Conservation (phyloP, 2,329 filamentous ascomycete genomes). For the Exophiala sp. region DNA sequence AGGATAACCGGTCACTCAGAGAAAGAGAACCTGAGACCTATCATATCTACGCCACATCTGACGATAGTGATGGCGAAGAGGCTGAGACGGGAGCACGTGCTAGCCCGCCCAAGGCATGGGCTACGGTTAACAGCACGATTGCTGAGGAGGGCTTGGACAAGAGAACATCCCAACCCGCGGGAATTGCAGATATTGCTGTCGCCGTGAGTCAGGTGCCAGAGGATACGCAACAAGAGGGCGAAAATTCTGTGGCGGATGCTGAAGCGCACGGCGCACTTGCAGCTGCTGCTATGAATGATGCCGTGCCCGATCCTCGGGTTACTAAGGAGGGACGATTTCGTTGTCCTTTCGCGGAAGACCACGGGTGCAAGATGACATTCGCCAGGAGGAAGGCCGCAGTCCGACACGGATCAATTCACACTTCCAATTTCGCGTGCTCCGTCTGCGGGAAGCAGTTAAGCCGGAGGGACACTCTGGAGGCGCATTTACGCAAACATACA, state of each 20-base stretch:
- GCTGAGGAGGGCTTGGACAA: not conserved
- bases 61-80: constrained; percentile 14
- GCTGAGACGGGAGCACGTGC: not conserved
- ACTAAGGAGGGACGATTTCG: constrained; percentile 11
- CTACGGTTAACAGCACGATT: not conserved
- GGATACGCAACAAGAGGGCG: not conserved
- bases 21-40: constrained; percentile 26
- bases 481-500: constrained; percentile 18
- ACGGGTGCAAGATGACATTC: constrained; percentile 22
- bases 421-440: constrained; percentile 12
- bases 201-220: not conserved
- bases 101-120: not conserved
- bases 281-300: not conserved
- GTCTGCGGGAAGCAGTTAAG: constrained; percentile 19
- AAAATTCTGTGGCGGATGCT: not conserved
- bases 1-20: constrained; percentile 8
- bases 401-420: constrained; percentile 21
- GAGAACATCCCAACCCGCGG: not conserved
- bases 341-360: constrained; percentile 18
- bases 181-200: not conserved
- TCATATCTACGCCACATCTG: constrained; percentile 22
- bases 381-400: constrained; percentile 9
- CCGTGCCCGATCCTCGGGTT: not conserved
- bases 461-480: constrained; percentile 13
- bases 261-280: not conserved